Percentiles rank a stretch among this genome's conserved stretches.
phyloP scores from a whole-genome alignment of 495 filamentous ascomycete species.

The Amniculicola lignicola region DNA sequence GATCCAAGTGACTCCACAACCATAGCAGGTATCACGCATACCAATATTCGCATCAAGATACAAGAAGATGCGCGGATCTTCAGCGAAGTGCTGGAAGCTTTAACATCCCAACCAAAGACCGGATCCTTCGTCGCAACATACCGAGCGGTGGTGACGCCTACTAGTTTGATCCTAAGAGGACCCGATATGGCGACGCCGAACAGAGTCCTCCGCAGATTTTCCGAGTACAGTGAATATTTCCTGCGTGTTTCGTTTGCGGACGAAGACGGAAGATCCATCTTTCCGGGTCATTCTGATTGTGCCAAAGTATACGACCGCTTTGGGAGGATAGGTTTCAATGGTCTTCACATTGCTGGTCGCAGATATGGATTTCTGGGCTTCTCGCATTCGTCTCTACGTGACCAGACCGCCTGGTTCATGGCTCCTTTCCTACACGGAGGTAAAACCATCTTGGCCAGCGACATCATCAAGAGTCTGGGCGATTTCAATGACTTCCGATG shows the following conservation, averaged over 20 bases:
- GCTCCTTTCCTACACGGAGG: constrained; percentile 59
- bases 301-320: constrained; percentile 59
- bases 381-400: constrained; percentile 71
- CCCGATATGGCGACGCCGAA: constrained; percentile 70
- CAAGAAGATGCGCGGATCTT: not conserved
- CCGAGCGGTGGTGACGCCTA: constrained; percentile 56
- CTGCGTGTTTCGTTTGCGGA: constrained; percentile 69
- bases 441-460: constrained; percentile 43
- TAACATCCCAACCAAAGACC: not conserved
- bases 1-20: not conserved
- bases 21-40: not conserved
- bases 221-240: constrained; percentile 62
- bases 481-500: constrained; percentile 61
- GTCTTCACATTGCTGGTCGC: constrained; percentile 62
- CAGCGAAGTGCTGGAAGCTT: too few species aligned
- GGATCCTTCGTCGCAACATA: not conserved
- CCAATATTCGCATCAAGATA: not conserved
- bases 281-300: constrained; percentile 56
- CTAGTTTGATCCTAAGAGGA: constrained; percentile 61
- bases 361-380: constrained; percentile 71
- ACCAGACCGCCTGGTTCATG: constrained; percentile 71
- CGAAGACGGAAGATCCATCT: constrained; percentile 59
- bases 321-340: constrained; percentile 51
- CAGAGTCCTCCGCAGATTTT: constrained; percentile 68
- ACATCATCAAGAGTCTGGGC: constrained; percentile 61